Percentiles rank a stretch among this genome's conserved stretches.
Evolutionary conservation across 768 basidiomycete genomes (phyloP).

Genomic region (Suillus occidentalis): DNA sequence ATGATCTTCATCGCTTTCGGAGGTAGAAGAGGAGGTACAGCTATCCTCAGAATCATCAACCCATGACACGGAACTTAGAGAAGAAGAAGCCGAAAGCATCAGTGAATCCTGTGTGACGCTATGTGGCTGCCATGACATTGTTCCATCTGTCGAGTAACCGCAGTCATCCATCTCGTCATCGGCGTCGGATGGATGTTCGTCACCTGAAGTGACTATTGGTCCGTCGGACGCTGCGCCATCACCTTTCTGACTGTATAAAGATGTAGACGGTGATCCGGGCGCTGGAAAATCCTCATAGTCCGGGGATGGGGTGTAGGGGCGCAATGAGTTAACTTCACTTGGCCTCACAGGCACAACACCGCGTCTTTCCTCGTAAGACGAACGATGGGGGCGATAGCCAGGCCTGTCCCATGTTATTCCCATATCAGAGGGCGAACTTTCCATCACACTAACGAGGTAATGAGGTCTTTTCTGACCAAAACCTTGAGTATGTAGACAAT

Average conservation of each 20-base stretch:
- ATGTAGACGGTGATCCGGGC: conserved; percentile 20
- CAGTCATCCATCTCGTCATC: conserved; percentile 17
- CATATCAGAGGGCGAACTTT: conserved; percentile 24
- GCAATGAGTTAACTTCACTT: conserved; percentile 27
- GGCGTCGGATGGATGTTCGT: neutral
- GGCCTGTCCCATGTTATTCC: conserved; percentile 22
- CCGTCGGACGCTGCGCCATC: conserved; percentile 14
- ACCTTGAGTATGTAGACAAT: conserved; percentile 11
- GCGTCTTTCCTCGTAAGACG: conserved; percentile 26
- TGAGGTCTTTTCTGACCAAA: conserved; percentile 21
- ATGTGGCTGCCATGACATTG: conserved; percentile 12
- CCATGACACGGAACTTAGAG: conserved; percentile 7
- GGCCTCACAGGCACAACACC: conserved; percentile 24
- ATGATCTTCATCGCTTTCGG: conserved; percentile 14
- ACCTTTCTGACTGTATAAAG: conserved; percentile 9
- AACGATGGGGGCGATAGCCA: conserved; percentile 25
- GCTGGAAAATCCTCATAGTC: conserved; percentile 19
- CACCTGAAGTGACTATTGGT: neutral
- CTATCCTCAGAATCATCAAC: conserved; percentile 12
- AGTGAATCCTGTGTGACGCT: conserved; percentile 2
- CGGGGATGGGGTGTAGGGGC: conserved; percentile 25
- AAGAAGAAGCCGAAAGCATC: conserved; percentile 1
- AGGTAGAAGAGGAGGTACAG: conserved; percentile 17
- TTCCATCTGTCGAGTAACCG: conserved; percentile 24
- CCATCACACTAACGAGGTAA: conserved; percentile 13